These are phyloP conservation scores for Cercophora samala DNA, from an alignment of 495 filamentous ascomycete species.

Conservation along the genomic window DNA sequence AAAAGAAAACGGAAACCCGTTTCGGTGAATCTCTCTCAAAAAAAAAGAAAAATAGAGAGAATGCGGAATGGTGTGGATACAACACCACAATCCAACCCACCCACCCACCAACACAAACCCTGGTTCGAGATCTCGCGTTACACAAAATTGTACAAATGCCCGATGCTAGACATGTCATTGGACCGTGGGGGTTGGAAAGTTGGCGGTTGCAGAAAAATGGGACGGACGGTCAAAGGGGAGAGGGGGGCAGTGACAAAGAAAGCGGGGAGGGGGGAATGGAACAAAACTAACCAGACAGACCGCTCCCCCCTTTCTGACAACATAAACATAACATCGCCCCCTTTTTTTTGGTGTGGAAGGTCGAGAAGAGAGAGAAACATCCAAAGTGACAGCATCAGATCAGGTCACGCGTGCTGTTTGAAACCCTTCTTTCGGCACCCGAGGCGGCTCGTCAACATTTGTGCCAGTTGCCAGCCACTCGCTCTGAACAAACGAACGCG, in stretches of 20 bases:
- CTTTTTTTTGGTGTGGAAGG: not conserved
- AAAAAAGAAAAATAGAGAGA: not conserved
- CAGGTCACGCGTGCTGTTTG: not conserved
- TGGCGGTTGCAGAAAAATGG: not conserved
- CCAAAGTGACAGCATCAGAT: not conserved
- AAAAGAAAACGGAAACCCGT: not conserved
- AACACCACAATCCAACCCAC: not conserved
- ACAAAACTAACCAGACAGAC: not conserved
- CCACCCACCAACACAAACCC: not conserved
- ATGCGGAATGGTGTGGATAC: not conserved
- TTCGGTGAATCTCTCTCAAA: not conserved
- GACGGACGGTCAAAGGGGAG: not conserved
- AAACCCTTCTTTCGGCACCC: not conserved
- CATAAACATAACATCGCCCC: too few relatives aligned
- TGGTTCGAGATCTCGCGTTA: constrained; percentile 14
- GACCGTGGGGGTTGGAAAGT: constrained; percentile 13
- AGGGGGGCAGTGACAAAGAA: not conserved
- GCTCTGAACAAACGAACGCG: not conserved
- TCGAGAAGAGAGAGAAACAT: not conserved
- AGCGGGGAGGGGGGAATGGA: not conserved
- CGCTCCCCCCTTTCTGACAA: not conserved
- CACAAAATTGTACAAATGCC: constrained; percentile 12
- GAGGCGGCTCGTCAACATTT: not conserved
- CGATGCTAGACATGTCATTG: constrained; percentile 9
- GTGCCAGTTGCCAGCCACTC: not conserved